Percentiles rank a stretch among this genome's conserved stretches.
Conservation (phyloP, 2,329 filamentous ascomycete genomes). For the Endothia cerciana region DNA sequence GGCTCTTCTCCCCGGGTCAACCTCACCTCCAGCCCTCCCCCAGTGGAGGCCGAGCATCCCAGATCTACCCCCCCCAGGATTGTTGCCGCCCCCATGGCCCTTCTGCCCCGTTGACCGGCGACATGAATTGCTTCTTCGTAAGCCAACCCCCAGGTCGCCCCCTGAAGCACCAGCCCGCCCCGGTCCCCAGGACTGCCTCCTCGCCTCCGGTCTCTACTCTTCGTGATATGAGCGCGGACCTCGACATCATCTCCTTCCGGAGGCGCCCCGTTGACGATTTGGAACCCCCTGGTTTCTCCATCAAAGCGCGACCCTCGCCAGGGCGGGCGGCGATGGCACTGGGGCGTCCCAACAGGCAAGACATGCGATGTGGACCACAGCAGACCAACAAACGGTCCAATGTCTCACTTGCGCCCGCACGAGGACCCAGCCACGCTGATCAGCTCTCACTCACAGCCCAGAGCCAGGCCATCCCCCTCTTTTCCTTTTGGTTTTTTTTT, state of each 20-base stretch:
- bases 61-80: background rate
- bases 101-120: background rate
- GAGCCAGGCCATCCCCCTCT: background rate
- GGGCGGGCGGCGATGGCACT: background rate
- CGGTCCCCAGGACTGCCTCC: background rate
- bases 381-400: too few species aligned
- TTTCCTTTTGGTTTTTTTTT: background rate
- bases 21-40: too few species aligned
- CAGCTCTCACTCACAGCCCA: background rate
- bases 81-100: background rate
- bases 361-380: background rate
- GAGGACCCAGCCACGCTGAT: background rate
- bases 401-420: background rate
- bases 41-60: background rate
- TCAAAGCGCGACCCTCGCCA: slow-evolving; percentile 8
- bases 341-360: background rate
- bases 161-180: background rate
- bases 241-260: slow-evolving; percentile 1
- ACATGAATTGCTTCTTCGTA: background rate
- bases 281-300: slow-evolving; percentile 12
- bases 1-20: background rate
- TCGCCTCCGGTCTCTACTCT: background rate
- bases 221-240: background rate
- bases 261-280: background rate
- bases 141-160: background rate